Percentiles rank a stretch among this genome's conserved stretches.
Evolutionary conservation across 768 basidiomycete genomes (phyloP).

Genomic region (Chalciporus sphaerocephalus): DNA sequence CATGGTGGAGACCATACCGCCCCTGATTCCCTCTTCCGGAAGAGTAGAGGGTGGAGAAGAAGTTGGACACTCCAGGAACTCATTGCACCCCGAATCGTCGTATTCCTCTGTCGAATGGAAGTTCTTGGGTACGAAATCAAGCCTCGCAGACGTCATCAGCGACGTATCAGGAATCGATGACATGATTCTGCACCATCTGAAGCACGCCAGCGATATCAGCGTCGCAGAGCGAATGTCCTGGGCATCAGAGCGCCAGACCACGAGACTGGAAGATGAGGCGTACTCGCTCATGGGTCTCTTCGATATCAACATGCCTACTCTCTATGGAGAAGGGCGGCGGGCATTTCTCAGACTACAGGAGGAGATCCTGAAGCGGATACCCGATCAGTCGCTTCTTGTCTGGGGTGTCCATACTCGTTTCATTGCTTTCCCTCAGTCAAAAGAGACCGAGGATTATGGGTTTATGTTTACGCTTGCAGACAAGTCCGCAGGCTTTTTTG

Average conservation of each 20-base stretch:
- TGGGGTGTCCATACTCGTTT: neutral
- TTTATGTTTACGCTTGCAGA: neutral
- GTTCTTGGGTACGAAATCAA: slow-evolving; percentile 3
- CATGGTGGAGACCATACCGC: neutral
- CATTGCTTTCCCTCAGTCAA: neutral
- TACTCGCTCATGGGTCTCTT: slow-evolving; percentile 17
- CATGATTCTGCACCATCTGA: neutral
- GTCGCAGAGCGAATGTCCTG: slow-evolving; percentile 8
- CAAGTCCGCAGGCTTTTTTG: neutral
- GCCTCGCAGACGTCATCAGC: slow-evolving; percentile 1
- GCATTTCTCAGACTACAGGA: slow-evolving; percentile 14
- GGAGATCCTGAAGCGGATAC: slow-evolving; percentile 6
- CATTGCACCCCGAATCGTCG: slow-evolving; percentile 10
- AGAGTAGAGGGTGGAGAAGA: slow-evolving; percentile 11
- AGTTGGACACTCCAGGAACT: slow-evolving; percentile 6
- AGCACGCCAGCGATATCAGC: neutral
- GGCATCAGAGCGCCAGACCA: slow-evolving; percentile 17
- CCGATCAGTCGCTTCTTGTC: slow-evolving; percentile 6
- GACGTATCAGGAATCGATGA: neutral
- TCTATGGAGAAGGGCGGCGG: slow-evolving; percentile 15
- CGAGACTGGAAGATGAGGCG: slow-evolving; percentile 13
- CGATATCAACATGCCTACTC: slow-evolving; percentile 10
- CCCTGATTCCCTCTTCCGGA: neutral
- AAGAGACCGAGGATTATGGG: neutral
- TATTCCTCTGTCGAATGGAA: slow-evolving; percentile 13